Conservation (phyloP, 768 basidiomycete species). For the Collybia nuda region DNA sequence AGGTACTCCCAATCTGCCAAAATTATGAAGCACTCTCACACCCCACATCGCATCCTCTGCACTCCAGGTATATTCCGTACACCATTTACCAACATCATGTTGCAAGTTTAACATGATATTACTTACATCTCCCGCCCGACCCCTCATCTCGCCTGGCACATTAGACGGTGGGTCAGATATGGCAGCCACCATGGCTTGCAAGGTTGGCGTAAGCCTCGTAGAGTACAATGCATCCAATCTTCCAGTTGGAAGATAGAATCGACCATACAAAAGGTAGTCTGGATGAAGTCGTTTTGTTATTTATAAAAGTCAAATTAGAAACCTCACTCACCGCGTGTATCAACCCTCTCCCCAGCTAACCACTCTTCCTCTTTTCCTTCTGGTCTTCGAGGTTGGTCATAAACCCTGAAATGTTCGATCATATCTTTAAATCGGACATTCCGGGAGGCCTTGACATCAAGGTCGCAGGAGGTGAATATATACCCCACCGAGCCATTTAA, state of each 20-base stretch:
- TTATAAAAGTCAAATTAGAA: constrained; percentile 14
- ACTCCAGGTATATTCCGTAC: constrained; percentile 92
- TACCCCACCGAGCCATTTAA: constrained; percentile 92
- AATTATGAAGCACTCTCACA: constrained; percentile 85
- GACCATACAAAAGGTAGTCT: constrained; percentile 95
- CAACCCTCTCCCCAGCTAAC: constrained; percentile 76
- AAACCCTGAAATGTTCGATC: constrained; percentile 85
- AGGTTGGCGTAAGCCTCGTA: constrained; percentile 71
- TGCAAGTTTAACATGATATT: constrained; percentile 85
- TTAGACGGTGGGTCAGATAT: constrained; percentile 77
- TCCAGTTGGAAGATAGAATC: constrained; percentile 86
- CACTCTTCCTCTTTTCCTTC: constrained; percentile 79
- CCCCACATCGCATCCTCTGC: constrained; percentile 96
- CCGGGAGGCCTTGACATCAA: constrained; percentile 68
- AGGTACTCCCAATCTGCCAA: constrained; percentile 62
- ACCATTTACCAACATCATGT: constrained; percentile 91
- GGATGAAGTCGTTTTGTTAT: constrained; percentile 1
- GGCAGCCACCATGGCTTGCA: constrained; percentile 82
- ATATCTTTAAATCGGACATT: constrained; percentile 85
- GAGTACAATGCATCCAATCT: constrained; percentile 90
- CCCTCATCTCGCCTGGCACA: constrained; percentile 38
- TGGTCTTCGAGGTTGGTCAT: constrained; percentile 78
- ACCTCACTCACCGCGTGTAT: constrained; percentile 62
- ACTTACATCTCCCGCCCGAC: constrained; percentile 51
- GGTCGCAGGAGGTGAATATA: constrained; percentile 86